Conservation (phyloP, 2,329 filamentous ascomycete species). For the Neurospora crassa region DNA sequence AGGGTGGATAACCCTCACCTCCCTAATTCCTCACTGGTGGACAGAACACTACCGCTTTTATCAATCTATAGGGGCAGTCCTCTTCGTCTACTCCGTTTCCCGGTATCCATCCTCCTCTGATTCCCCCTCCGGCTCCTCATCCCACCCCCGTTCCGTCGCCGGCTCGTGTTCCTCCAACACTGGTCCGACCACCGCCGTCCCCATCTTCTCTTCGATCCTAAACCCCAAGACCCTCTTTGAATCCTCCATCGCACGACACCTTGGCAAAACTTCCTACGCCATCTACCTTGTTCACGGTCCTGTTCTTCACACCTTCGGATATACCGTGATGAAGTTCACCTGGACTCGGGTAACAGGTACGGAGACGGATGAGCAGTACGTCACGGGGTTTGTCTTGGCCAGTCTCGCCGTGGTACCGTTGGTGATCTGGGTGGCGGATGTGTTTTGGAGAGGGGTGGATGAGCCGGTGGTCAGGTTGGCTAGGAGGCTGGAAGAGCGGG, state of each 20-base stretch:
- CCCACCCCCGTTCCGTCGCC: too few relatives aligned
- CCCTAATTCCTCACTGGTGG: conserved; percentile 40
- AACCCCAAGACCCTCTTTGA: conserved; percentile 33
- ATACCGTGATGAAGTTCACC: conserved; percentile 38
- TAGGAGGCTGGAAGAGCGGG: conserved; percentile 41
- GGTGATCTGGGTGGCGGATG: conserved; percentile 44
- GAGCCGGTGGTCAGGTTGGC: conserved; percentile 46
- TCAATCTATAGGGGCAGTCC: conserved; percentile 42
- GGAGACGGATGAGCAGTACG: conserved; percentile 33
- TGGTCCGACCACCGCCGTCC: too few relatives aligned
- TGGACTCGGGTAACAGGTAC: conserved; percentile 35
- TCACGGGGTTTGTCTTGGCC: conserved; percentile 36
- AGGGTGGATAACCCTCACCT: conserved; percentile 40
- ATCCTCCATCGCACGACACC: conserved; percentile 40
- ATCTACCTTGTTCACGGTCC: conserved; percentile 54
- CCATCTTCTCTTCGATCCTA: neutral
- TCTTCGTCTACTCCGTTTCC: conserved; percentile 41
- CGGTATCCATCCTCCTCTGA: conserved; percentile 26
- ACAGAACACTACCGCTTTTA: conserved; percentile 43
- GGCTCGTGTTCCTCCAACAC: too few relatives aligned
- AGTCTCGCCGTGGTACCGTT: conserved; percentile 38
- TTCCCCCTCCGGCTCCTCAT: conserved; percentile 28
- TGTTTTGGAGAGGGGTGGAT: conserved; percentile 48
- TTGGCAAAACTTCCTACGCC: conserved; percentile 51
- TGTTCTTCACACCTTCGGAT: conserved; percentile 42